phyloP scores from a whole-genome alignment of 331 rosid species.

The Malus hybrid region DNA sequence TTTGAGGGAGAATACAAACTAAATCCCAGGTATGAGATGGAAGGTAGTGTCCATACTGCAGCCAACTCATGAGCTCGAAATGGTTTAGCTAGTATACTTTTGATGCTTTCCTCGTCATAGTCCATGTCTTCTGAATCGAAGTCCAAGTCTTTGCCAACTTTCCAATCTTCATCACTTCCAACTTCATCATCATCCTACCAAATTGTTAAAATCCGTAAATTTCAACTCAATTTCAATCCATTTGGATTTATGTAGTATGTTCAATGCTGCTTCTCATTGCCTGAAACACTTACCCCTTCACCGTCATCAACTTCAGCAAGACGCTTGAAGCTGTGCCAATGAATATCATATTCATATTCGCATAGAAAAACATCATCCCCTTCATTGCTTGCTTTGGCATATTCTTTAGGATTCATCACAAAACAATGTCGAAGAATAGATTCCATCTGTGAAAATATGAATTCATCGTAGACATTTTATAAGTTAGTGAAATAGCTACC shows the following conservation, averaged over 20 bases:
- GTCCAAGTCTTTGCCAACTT: constrained; percentile 35
- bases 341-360: constrained; percentile 85
- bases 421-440: constrained; percentile 69
- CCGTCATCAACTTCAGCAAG: constrained; percentile 67
- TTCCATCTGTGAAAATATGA: constrained; percentile 59
- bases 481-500: not conserved
- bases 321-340: constrained; percentile 87
- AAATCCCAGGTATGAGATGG: constrained; percentile 8
- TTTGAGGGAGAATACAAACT: constrained; percentile 19
- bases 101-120: constrained; percentile 51
- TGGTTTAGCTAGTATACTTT: constrained; percentile 29
- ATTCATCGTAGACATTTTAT: not conserved
- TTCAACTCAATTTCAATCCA: constrained; percentile 3
- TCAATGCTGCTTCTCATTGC: constrained; percentile 6
- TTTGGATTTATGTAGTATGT: not conserved
- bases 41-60: constrained; percentile 55
- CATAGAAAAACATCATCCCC: constrained; percentile 90
- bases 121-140: constrained; percentile 67
- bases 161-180: constrained; percentile 80
- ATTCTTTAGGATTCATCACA: constrained; percentile 72
- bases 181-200: constrained; percentile 52
- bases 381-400: constrained; percentile 51
- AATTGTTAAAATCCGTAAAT: constrained; percentile 9
- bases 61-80: constrained; percentile 48
- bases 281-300: constrained; percentile 40